Percentiles rank a stretch among this genome's conserved stretches.
These are phyloP conservation scores for Botrytis fabae DNA, from an alignment of 2,329 filamentous ascomycete genomes.

Conservation along the genomic window DNA sequence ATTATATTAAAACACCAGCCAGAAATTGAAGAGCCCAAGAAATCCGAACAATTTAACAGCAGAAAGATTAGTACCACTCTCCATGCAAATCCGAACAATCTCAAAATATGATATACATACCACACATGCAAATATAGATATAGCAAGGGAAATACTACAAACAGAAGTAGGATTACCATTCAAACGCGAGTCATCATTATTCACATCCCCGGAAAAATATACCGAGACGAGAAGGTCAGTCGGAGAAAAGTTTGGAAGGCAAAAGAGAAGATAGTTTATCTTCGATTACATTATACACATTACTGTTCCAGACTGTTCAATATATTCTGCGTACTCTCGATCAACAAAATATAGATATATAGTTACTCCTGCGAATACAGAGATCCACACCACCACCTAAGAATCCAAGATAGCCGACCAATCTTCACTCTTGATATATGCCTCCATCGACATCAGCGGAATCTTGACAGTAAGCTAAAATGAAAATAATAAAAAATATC, in stretches of 20 bases:
- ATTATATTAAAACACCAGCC: not conserved
- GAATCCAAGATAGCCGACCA: not conserved
- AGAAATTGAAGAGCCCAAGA: not conserved
- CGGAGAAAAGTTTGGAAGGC: not conserved
- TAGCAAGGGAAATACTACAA: not conserved
- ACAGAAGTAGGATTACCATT: not conserved
- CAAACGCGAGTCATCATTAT: not conserved
- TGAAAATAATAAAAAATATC: not conserved
- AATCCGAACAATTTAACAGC: not conserved
- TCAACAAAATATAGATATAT: not conserved
- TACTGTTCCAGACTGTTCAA: accelerated
- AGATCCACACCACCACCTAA: not conserved
- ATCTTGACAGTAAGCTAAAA: not conserved
- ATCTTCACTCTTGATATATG: not conserved
- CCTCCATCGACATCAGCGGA: not conserved
- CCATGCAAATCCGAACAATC: not conserved
- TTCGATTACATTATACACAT: not conserved
- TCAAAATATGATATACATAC: not conserved
- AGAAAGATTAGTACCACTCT: not conserved
- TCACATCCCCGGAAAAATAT: too few species aligned
- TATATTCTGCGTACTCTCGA: not conserved
- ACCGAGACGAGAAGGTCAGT: not conserved
- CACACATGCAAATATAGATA: too few species aligned
- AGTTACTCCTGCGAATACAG: not conserved
- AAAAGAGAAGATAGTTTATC: accelerated